phyloP scores from a whole-genome alignment of 257 asterid genomes.

The Leonotis leonurus region DNA sequence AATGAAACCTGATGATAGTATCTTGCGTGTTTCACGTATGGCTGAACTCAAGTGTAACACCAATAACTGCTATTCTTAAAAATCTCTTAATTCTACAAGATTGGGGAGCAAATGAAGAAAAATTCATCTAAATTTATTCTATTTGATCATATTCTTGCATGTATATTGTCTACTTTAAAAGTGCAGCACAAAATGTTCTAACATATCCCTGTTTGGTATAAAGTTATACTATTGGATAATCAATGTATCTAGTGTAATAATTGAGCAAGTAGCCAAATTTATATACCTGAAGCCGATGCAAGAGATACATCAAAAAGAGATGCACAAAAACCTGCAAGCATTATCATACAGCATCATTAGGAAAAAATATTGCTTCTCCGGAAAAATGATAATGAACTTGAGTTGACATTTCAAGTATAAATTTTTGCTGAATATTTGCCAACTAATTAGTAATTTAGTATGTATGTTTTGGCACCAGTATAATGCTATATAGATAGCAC shows the following conservation, averaged over 20 bases:
- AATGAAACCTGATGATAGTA: neutral
- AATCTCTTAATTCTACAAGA: neutral
- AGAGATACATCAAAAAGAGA: conserved; percentile 96
- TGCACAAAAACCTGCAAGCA: conserved; percentile 92
- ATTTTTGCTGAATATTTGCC: neutral
- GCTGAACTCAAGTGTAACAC: neutral
- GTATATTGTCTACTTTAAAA: neutral
- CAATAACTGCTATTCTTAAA: neutral
- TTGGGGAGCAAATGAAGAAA: neutral
- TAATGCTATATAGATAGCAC: neutral
- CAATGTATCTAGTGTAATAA: neutral
- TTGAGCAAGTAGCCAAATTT: conserved; percentile 10
- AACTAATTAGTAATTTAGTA: too few relatives aligned
- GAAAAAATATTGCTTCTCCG: conserved; percentile 10
- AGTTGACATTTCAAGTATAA: neutral
- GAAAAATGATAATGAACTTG: conserved; percentile 6
- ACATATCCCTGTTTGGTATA: neutral
- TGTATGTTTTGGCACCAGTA: neutral
- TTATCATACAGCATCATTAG: conserved; percentile 12
- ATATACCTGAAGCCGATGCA: conserved; percentile 97
- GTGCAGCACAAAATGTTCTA: neutral
- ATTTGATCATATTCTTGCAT: neutral
- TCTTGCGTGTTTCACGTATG: neutral
- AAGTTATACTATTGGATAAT: neutral
- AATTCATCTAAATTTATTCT: neutral